Evolutionary conservation across 1,139 yeast species (phyloP), one percentile per base, ranked within the genome.

Genomic region (Eremothecium sinecaudum): DNA sequence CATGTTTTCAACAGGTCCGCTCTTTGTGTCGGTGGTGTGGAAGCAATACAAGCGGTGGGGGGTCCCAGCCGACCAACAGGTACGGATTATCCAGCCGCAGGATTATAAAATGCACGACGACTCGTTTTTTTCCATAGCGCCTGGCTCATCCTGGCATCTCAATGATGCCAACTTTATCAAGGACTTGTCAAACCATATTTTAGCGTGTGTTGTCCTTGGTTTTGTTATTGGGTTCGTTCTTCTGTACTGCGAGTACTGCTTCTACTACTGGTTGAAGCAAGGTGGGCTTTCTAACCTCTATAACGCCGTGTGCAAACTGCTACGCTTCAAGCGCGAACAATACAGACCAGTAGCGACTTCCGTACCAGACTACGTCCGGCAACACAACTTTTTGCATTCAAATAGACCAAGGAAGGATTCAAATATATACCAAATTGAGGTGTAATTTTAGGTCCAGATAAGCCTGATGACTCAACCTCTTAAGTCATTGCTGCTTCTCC

Each of bases 1-100:
- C 56, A 86, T 86, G 95, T 81, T 75, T 52, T 77, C 93, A 11
- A 87, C 97, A 1, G 97, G 97, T 4, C 96, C 97, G 1, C 62
- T 86, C 40, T 84, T 83, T 53, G 66, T 86, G 31, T 79, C 92
- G 10, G 87, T 83, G 29, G 69, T 86, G 46, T 81, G 94, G 90
- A 79, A 82, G 58, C 84, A 79, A 49, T 86, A 81, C 60, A 79
- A 78, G 58, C 69, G 94, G 46, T 79, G 84, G 81, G 76, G 78
- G 4, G 71, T 74, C 14, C 74, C 81, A 2, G 75, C 70, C 34
- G 69, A 73, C 7, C 80, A 72, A 4, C 68, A 64, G 27, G 76
- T 81, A n/a, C 63, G 79, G 39, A 71, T 82, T 32, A 61, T 82
- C 46, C 70, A 77, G 61, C 90, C 92, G 4, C 67, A 69, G 33